These are phyloP conservation scores for Lichtheimia corymbifera DNA, from an alignment of 371 early-diverging fungal species.

Conservation along the genomic window DNA sequence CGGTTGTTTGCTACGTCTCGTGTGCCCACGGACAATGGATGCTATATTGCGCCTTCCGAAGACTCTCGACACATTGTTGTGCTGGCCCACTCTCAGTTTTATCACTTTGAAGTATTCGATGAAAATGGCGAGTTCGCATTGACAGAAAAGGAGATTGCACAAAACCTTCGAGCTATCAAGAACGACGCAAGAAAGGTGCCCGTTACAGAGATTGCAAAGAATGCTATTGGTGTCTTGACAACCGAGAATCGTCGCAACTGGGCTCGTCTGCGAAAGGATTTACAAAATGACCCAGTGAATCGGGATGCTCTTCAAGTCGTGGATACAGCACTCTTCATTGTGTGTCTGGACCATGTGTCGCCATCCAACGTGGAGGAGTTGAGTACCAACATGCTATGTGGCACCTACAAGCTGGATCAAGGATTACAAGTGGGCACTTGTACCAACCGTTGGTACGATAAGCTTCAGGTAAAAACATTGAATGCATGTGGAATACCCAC, in stretches of 20 bases:
- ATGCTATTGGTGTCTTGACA: constrained; percentile 67
- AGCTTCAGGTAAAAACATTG: constrained; percentile 44
- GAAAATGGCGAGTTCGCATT: constrained; percentile 44
- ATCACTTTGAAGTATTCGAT: constrained; percentile 69
- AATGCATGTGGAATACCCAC: too few species aligned
- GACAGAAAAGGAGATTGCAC: constrained; percentile 52
- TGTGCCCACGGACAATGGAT: constrained; percentile 56
- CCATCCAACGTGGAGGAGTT: constrained; percentile 47
- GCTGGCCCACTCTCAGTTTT: constrained; percentile 65
- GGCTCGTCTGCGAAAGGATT: constrained; percentile 54
- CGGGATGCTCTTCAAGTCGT: constrained; percentile 59
- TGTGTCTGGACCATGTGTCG: constrained; percentile 76
- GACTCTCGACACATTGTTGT: constrained; percentile 63
- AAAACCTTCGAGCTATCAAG: constrained; percentile 45
- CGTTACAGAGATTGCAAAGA: constrained; percentile 42
- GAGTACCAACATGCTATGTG: constrained; percentile 60
- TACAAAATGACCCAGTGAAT: constrained; percentile 53
- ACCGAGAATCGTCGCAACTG: constrained; percentile 75
- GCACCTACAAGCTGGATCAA: constrained; percentile 52
- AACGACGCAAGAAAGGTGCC: constrained; percentile 41
- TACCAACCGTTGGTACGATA: constrained; percentile 64
- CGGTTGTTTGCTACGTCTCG: constrained; percentile 65
- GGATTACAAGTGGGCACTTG: constrained; percentile 63
- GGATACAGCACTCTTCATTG: constrained; percentile 77
- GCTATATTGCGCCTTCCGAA: constrained; percentile 50